These are phyloP conservation scores for Fraxinus latifolia DNA, from an alignment of 305 asterid genomes.

Conservation along the genomic window DNA sequence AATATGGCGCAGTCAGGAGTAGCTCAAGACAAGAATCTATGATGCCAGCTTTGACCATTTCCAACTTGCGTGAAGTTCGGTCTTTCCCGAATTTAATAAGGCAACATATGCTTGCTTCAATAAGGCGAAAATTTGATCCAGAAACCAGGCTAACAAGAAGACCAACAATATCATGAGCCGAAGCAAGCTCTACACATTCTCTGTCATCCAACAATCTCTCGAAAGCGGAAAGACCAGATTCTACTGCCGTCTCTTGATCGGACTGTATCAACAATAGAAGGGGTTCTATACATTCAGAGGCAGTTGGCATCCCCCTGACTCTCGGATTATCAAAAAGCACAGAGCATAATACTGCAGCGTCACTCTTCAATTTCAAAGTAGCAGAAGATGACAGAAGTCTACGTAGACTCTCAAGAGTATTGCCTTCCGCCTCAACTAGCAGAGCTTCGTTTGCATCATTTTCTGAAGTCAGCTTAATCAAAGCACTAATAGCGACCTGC, in stretches of 20 bases:
- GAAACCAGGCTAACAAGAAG: conserved; percentile 65
- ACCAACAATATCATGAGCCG: conserved; percentile 56
- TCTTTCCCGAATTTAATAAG: conserved; percentile 82
- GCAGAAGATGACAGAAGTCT: conserved; percentile 52
- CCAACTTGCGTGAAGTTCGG: conserved; percentile 77
- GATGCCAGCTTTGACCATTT: conserved; percentile 80
- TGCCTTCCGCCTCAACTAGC: conserved; percentile 64
- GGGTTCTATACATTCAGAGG: conserved; percentile 62
- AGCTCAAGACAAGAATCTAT: conserved; percentile 74
- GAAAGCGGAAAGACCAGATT: conserved; percentile 74
- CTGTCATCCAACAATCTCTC: conserved; percentile 74
- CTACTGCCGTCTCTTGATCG: conserved; percentile 56
- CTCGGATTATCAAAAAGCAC: conserved; percentile 55
- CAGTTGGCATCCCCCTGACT: conserved; percentile 49
- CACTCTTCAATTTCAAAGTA: conserved; percentile 57
- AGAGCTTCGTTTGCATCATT: conserved; percentile 48
- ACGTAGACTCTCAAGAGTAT: conserved; percentile 57
- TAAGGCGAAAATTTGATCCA: conserved; percentile 65
- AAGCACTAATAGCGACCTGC: conserved; percentile 62
- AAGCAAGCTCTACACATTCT: conserved; percentile 56
- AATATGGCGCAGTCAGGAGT: conserved; percentile 66
- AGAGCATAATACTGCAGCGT: conserved; percentile 66
- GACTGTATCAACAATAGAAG: conserved; percentile 68
- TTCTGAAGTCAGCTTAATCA: conserved; percentile 63
- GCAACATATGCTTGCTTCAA: conserved; percentile 75